Evolutionary conservation across 2,329 filamentous ascomycete genomes (phyloP), one percentile per base, ranked within the genome.

Genomic region (Zymoseptoria crescenta): DNA sequence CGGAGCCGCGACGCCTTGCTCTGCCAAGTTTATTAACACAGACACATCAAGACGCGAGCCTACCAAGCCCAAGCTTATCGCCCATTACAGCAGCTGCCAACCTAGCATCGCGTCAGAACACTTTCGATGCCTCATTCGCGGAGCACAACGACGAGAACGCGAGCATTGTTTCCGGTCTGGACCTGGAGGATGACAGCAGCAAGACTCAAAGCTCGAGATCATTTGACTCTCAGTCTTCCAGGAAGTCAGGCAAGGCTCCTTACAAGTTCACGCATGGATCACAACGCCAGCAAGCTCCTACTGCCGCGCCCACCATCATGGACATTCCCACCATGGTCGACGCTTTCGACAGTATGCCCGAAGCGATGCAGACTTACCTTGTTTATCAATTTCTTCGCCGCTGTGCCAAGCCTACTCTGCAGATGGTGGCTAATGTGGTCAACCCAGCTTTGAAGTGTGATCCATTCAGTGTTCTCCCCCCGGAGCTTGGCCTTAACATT

Each of bases 371-470:
- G 75, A 89, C 88, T 0, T 96, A 96, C 71, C 87, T 99, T 76
- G 96, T 99, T 86, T 97, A 95, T 72, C 93, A 99, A 71, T 85
- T 99, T 57, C 81, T 99, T 27, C 87, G 90, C 58, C 83, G 94
- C 52, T 97, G 92, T 70, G 85, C 91, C 5, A 88, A 95, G 65
- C 87, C 91, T 49, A 96, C 92, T 0, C 80, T 99, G 4, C 91
- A 94, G 69, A 87, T 96, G 57, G 87, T 99, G 57, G 91, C 93
- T 41, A 87, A 91, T 65, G 86, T 91, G 13, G 92, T 99, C 64
- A 96, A 96, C 69, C 94, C 94, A 7, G 91, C 93, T 0, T 76
- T 99, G 58, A 96, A 96, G 74, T 96, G 91, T 70, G 94, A 99
- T 72, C 96, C 97, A 63, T 78, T 99, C 54, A 84, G 84, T 62